Evolutionary conservation across 1,284 basidiomycete genomes (phyloP), one percentile per base, ranked within the genome.

Genomic region (Tranzscheliella williamsii): DNA sequence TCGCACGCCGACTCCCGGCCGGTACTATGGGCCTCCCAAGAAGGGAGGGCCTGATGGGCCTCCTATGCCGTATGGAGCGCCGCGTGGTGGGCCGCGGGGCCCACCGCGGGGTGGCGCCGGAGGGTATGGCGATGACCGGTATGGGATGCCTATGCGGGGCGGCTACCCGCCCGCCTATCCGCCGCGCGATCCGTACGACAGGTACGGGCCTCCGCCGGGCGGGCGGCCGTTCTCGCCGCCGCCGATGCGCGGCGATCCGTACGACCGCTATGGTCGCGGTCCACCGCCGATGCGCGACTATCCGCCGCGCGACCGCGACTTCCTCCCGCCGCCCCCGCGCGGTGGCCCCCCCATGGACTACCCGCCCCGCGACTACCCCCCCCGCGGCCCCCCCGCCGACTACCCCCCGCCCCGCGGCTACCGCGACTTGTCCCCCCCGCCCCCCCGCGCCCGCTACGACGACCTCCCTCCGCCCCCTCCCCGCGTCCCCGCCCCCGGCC

Each of bases 11-110:
- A 97, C 93, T 11, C 93, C 93, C 13, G 93, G 93, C 37, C 82
- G 88, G 49, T 97, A 97, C 84, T 90, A 89, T 67, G 91, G 91
- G 0, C 90, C 91, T 30, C 88, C 90, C 44, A 91, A 92, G 80
- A 84, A 87, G 36, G 81, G 82, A 45, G 48, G 53, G 87, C 50
- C 78, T 84, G 85, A 67, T 39, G 43, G 40, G 26, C 57, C 58
- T 44, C 36, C 56, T 34, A 52, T 29, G 40, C 38, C 37, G 20
- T 23, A 5, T 24, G n/a, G 22, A 6, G 49, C 48, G 35, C 58
- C 46, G 35, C 24, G 57, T 24, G 42, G 58, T 38, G 58, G 61
- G 46, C 50, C 50, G 5, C 56, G 56, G 18, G 56, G 56, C 8
- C 45, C 49, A 20, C 58, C 58, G 6, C 58, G 58, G 1, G 58